These are phyloP conservation scores for Chlamydomonas asymmetrica DNA, from an alignment of 139 green algal genomes.

Conservation along the genomic window DNA sequence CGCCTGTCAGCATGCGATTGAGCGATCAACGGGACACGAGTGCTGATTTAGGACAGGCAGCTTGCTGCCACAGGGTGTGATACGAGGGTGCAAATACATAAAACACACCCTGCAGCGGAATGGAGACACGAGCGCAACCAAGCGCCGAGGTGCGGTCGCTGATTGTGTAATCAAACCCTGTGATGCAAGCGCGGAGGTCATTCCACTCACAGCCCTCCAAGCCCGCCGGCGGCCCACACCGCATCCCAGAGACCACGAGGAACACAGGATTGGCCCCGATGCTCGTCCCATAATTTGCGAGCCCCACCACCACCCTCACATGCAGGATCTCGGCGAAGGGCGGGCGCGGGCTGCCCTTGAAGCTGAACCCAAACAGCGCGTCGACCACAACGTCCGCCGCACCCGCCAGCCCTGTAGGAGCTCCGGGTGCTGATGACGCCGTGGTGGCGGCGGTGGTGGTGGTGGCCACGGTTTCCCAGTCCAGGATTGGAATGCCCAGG, in stretches of 20 bases:
- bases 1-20: slow-evolving; percentile 36
- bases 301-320: slow-evolving; percentile 22
- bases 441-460: not conserved
- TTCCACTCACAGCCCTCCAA: too few relatives aligned
- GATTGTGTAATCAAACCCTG: too few relatives aligned
- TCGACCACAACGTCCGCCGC: slow-evolving; percentile 87
- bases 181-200: too few relatives aligned
- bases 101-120: too few relatives aligned
- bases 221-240: too few relatives aligned
- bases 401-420: slow-evolving; percentile 12
- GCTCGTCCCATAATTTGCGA: too few relatives aligned
- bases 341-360: slow-evolving; percentile 82
- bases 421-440: not conserved
- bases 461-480: slow-evolving; percentile 48
- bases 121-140: not conserved
- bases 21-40: not conserved
- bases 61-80: too few relatives aligned
- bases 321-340: slow-evolving; percentile 89
- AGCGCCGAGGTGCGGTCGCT: not conserved
- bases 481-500: slow-evolving; percentile 71
- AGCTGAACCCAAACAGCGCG: slow-evolving; percentile 97
- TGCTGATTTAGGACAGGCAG: too few relatives aligned
- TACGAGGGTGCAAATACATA: too few relatives aligned
- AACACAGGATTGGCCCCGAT: too few relatives aligned
- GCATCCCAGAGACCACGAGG: too few relatives aligned